Conservation (phyloP, 2,329 filamentous ascomycete species). For the Ophiostoma himal-ulmi region DNA sequence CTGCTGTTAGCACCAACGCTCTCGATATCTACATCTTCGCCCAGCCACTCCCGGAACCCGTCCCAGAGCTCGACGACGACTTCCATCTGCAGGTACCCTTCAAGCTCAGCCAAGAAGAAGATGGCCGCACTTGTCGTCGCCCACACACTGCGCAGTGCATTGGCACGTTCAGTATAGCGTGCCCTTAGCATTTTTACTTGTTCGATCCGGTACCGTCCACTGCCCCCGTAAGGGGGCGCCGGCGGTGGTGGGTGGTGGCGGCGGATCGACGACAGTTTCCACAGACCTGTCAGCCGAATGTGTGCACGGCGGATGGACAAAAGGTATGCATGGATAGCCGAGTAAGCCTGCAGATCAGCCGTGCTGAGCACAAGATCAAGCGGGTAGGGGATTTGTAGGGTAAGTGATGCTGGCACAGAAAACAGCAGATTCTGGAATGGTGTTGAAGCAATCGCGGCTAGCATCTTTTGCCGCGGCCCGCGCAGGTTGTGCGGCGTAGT, state of each 20-base stretch:
- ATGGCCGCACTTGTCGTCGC: slow-evolving; percentile 80
- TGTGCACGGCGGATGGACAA: slow-evolving; percentile 80
- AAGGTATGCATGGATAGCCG: slow-evolving; percentile 80
- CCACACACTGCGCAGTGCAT: slow-evolving; percentile 76
- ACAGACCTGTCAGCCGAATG: slow-evolving; percentile 74
- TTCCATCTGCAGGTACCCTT: slow-evolving; percentile 84
- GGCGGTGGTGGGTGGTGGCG: slow-evolving; percentile 70
- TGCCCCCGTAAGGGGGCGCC: slow-evolving; percentile 53
- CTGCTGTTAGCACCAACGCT: neutral
- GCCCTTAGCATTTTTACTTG: slow-evolving; percentile 54
- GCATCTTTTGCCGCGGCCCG: slow-evolving; percentile 7
- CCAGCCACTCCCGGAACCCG: slow-evolving; percentile 71
- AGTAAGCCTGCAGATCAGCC: slow-evolving; percentile 72
- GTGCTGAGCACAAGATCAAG: slow-evolving; percentile 80
- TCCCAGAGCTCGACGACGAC: slow-evolving; percentile 77
- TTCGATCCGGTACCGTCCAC: slow-evolving; percentile 39
- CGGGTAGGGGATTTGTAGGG: slow-evolving; percentile 67
- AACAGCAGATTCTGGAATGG: slow-evolving; percentile 78
- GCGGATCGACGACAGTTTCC: slow-evolving; percentile 76
- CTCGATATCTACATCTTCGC: slow-evolving; percentile 30
- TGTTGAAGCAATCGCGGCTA: slow-evolving; percentile 38
- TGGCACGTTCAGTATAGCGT: slow-evolving; percentile 57
- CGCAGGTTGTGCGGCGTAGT: slow-evolving; percentile 6
- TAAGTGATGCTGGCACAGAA: slow-evolving; percentile 65
- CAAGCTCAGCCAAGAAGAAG: slow-evolving; percentile 83